Evolutionary conservation across 2,329 filamentous ascomycete species (phyloP), one percentile per base, ranked within the genome.

Genomic region (Ophiostoma himal-ulmi): DNA sequence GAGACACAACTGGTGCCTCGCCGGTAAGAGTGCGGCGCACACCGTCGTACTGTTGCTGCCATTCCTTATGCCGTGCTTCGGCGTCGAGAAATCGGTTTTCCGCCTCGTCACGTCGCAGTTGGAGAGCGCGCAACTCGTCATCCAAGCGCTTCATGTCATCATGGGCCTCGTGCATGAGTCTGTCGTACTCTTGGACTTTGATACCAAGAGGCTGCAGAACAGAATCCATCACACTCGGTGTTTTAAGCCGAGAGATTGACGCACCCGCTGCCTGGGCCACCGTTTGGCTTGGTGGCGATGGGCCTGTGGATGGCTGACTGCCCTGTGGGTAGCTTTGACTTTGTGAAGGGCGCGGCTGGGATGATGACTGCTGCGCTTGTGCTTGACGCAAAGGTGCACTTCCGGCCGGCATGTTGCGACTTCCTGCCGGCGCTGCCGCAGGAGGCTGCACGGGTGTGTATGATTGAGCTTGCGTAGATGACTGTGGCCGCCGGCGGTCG

Each of bases 121-220:
- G 65, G 5, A 67, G 39, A 30, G 65, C 65, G 22, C 39, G 65
- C n/a, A 67, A n/a, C 39, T 67, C 65, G 37, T 67, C 65, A 26
- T 67, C 65, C 7, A 67, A 39, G 10, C 39, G 65, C 39, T 67
- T 41, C 65, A 67, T 67, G 39, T 67, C 39, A 13, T 67, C 65
- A 10, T 48, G 65, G 1, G 65, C 65, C 37, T 67, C 37, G n/a
- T 41, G 65, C 65, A 67, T 67, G 11, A 67, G 39, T 41, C 65
- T 41, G 65, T 67, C 65, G 22, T 67, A 67, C 39, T 67, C 65
- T 30, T 67, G 65, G 11, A 67, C 65, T 26, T 67, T 67, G 7
- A 67, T 17, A n/a, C 65, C 22, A 26, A 67, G 65, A 13, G 65
- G 65, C 10, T 67, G 65, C 39, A 67, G 22, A 30, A 67, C 65